Evolutionary conservation across 805 yeast genomes (phyloP).

Genomic region (Kluyveromyces starmeri): DNA sequence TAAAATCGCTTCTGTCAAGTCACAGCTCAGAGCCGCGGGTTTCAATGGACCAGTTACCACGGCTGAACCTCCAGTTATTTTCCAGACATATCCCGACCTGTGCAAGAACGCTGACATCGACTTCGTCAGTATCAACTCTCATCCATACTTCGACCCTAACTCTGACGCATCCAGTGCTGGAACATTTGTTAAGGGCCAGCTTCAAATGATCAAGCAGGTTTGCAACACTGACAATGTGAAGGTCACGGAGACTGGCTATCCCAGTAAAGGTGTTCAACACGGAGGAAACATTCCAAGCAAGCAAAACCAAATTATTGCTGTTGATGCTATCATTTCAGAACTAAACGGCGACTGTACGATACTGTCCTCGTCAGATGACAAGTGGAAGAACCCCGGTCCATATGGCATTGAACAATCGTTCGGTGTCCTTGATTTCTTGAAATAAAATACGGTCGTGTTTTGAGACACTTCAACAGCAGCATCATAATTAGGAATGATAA

Average conservation of each 20-base stretch:
- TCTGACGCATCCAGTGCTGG: conserved; percentile 65
- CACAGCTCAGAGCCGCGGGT: conserved; percentile 55
- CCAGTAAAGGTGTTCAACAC: conserved; percentile 59
- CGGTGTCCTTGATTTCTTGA: conserved; percentile 44
- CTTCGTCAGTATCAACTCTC: conserved; percentile 78
- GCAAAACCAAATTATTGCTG: conserved; percentile 65
- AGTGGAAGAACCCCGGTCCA: conserved; percentile 80
- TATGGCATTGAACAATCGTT: conserved; percentile 83
- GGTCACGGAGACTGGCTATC: conserved; percentile 87
- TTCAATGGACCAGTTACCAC: conserved; percentile 71
- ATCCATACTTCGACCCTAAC: conserved; percentile 67
- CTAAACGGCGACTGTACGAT: conserved; percentile 57
- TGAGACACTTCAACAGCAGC: too few species aligned
- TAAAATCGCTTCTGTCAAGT: conserved; percentile 59
- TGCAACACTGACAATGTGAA: conserved; percentile 49
- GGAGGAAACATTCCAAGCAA: conserved; percentile 66
- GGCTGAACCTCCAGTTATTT: conserved; percentile 82
- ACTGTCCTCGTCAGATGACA: conserved; percentile 73
- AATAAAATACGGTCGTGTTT: conserved; percentile 7
- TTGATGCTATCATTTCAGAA: conserved; percentile 49
- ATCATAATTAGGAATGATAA: too few species aligned
- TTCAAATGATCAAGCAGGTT: conserved; percentile 39
- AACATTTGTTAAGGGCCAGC: conserved; percentile 55
- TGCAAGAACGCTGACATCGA: conserved; percentile 68
- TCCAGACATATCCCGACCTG: conserved; percentile 50